Conservation (phyloP, 495 filamentous ascomycete species). For the Clavariopsis aquatica region DNA sequence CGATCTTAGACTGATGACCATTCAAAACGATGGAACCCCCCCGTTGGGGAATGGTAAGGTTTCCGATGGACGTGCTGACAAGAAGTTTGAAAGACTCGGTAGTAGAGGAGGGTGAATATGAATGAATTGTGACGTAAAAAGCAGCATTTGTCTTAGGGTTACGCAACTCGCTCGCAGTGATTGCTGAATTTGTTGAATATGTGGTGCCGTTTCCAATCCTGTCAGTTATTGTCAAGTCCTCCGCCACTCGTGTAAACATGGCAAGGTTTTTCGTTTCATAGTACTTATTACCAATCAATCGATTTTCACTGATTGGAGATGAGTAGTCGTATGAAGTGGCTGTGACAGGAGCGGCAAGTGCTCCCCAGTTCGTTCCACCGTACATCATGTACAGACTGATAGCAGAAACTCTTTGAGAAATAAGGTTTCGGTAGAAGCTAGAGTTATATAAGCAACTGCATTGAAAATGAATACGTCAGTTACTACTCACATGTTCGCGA, state of each 20-base stretch:
- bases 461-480: neutral
- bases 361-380: constrained; percentile 61
- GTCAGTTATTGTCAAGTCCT: constrained; percentile 55
- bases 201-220: constrained; percentile 61
- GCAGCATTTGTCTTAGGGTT: constrained; percentile 57
- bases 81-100: constrained; percentile 55
- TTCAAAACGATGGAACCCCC: constrained; percentile 53
- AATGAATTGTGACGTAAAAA: constrained; percentile 61
- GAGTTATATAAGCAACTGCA: neutral
- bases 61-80: constrained; percentile 57
- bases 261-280: constrained; percentile 62
- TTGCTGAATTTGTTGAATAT: constrained; percentile 53
- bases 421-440: constrained; percentile 57
- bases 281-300: constrained; percentile 60
- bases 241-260: constrained; percentile 56
- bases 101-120: constrained; percentile 49
- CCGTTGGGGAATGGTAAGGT: constrained; percentile 50
- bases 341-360: constrained; percentile 42
- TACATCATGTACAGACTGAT: constrained; percentile 57
- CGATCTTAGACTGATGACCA: constrained; percentile 61
- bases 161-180: constrained; percentile 54
- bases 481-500: constrained; percentile 52
- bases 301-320: constrained; percentile 59
- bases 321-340: constrained; percentile 63
- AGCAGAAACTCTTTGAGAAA: constrained; percentile 50